Evolutionary conservation across 2,329 filamentous ascomycete species (phyloP).

Genomic region (Aspergillus sp.): DNA sequence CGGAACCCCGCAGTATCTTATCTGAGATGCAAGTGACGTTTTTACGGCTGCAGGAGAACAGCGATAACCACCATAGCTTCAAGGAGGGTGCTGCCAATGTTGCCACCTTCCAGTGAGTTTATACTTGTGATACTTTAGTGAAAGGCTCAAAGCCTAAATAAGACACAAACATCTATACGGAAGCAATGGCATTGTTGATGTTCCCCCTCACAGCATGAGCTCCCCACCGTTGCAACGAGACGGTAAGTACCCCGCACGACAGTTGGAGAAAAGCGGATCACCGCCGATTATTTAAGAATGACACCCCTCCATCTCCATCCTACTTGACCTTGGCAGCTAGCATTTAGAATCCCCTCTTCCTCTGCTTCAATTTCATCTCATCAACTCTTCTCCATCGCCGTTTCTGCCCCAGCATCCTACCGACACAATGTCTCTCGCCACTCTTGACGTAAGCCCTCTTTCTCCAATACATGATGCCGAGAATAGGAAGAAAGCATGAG

Average conservation of each 20-base stretch:
- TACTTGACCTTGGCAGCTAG: not conserved
- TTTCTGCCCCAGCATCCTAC: not conserved
- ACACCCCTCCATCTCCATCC: conserved; percentile 1
- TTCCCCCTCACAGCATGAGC: conserved; percentile 9
- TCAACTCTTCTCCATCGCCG: not conserved
- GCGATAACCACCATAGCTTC: not conserved
- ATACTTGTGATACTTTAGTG: not conserved
- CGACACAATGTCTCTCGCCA: conserved; percentile 45
- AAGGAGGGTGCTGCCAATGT: not conserved
- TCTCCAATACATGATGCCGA: not conserved
- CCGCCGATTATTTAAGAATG: conserved; percentile 18
- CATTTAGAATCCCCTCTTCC: no score
- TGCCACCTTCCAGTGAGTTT: not conserved
- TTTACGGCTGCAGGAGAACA: not conserved
- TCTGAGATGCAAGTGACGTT: not conserved
- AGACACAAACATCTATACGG: no score
- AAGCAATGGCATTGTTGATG: not conserved
- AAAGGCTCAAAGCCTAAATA: not conserved
- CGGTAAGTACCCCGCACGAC: conserved; percentile 14
- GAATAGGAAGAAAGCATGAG: not conserved
- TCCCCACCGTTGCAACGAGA: not conserved
- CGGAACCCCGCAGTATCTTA: not conserved
- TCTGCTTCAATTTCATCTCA: not conserved
- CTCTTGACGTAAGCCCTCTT: conserved; percentile 41
- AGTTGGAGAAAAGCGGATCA: conserved; percentile 17